phyloP scores from a whole-genome alignment of 192 early-diverging fungal genomes.

The Rhizoclosmatium sp. region DNA sequence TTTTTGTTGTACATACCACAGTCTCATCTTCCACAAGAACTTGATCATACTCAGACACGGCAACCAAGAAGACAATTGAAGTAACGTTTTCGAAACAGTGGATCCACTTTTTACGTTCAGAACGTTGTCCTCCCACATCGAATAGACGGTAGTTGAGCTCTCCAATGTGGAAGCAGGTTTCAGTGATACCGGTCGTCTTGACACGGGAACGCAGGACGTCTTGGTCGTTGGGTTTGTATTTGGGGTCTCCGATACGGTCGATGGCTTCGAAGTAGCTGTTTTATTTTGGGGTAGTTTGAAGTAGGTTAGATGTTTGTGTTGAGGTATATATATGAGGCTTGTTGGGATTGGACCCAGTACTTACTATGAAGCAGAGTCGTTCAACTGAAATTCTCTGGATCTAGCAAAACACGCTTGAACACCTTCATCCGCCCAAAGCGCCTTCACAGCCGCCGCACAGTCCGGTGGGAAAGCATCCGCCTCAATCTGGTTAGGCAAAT shows the following conservation, averaged over 20 bases:
- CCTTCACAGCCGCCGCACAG: slow-evolving; percentile 78
- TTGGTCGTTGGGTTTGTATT: slow-evolving; percentile 92
- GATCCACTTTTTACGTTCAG: slow-evolving; percentile 99
- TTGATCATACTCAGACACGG: slow-evolving; percentile 96
- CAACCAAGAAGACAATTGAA: slow-evolving; percentile 94
- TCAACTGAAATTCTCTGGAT: slow-evolving; percentile 92
- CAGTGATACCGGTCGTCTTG: slow-evolving; percentile 97
- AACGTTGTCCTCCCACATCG: slow-evolving; percentile 98
- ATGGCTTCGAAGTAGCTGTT: slow-evolving; percentile 94
- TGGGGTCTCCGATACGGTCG: slow-evolving; percentile 79
- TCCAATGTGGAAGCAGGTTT: slow-evolving; percentile 90
- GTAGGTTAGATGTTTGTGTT: no score
- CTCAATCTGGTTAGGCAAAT: slow-evolving; percentile 87
- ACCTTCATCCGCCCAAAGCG: slow-evolving; percentile 85
- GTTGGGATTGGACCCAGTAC: slow-evolving; percentile 10
- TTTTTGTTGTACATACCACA: slow-evolving; percentile 60
- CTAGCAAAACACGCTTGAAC: slow-evolving; percentile 84
- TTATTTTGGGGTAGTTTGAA: slow-evolving; percentile 35
- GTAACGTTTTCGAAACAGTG: slow-evolving; percentile 99
- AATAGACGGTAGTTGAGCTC: slow-evolving; percentile 95
- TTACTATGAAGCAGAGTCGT: slow-evolving; percentile 95
- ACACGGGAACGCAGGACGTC: slow-evolving; percentile 96
- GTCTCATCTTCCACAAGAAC: slow-evolving; percentile 94
- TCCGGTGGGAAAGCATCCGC: slow-evolving; percentile 83
- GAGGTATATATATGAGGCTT: not conserved